phyloP scores from a whole-genome alignment of 495 filamentous ascomycete genomes.

The Aspergillus steynii region DNA sequence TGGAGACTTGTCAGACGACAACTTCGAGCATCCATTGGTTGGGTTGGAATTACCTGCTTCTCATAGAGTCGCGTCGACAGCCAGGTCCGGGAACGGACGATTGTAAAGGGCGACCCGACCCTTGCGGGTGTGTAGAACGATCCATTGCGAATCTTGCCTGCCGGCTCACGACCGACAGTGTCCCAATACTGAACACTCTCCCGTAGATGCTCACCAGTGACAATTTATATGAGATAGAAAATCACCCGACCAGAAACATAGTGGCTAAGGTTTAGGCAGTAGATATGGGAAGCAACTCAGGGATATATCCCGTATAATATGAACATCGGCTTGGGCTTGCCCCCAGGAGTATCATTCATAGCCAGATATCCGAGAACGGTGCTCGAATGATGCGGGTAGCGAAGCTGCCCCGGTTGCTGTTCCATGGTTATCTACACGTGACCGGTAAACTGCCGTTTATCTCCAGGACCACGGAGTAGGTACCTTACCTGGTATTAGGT shows the following conservation, averaged over 20 bases:
- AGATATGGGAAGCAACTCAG: neutral
- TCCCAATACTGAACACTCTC: neutral
- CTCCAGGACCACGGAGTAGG: no score
- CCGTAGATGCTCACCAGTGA: neutral
- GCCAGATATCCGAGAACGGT: neutral
- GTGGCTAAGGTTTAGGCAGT: neutral
- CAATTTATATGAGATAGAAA: neutral
- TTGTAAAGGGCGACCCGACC: neutral
- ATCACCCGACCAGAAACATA: neutral
- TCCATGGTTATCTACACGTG: neutral
- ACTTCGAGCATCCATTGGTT: slow-evolving; percentile 1
- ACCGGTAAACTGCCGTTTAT: neutral
- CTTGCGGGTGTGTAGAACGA: neutral
- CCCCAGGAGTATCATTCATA: neutral
- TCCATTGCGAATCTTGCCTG: neutral
- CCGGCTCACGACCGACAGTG: neutral
- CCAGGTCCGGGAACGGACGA: slow-evolving; percentile 30
- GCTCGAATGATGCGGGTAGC: neutral
- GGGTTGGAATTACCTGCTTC: slow-evolving; percentile 60
- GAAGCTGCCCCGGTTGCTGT: neutral
- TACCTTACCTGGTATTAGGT: no score
- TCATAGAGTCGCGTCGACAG: slow-evolving; percentile 64
- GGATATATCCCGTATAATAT: neutral
- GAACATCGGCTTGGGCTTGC: neutral
- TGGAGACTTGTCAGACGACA: slow-evolving; percentile 29